Evolutionary conservation across 108 stramenopile genomes (phyloP).

Genomic region (Cyclotella atomus): DNA sequence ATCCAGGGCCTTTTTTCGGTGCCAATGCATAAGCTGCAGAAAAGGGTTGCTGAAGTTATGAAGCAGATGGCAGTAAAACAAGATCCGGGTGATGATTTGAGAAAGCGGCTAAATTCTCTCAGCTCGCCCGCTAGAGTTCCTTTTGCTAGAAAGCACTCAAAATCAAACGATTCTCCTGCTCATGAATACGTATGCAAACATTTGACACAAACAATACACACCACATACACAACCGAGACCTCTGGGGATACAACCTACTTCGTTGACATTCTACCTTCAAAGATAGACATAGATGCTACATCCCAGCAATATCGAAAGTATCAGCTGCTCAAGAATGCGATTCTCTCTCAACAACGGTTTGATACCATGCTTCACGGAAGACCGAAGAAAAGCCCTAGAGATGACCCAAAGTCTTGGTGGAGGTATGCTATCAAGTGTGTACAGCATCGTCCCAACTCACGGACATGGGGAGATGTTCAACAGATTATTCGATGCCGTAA

Average conservation of each 20-base stretch:
- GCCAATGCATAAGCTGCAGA: conserved; percentile 52
- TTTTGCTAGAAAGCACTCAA: background rate
- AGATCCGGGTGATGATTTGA: conserved; percentile 62
- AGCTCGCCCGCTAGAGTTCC: conserved; percentile 6
- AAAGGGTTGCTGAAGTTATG: conserved; percentile 71
- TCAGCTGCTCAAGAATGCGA: conserved; percentile 64
- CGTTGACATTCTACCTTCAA: conserved; percentile 65
- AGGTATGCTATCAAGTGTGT: conserved; percentile 77
- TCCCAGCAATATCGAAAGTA: conserved; percentile 78
- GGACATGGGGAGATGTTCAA: conserved; percentile 77
- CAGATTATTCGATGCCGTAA: conserved; percentile 58
- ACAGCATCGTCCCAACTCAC: conserved; percentile 64
- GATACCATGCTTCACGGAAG: conserved; percentile 84
- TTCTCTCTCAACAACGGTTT: conserved; percentile 78
- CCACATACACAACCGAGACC: conserved; percentile 4
- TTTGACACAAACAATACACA: conserved; percentile 26
- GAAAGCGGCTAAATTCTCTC: background rate
- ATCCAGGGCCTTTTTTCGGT: conserved; percentile 50
- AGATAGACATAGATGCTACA: conserved; percentile 52
- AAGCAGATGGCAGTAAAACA: conserved; percentile 40
- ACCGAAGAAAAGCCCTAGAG: conserved; percentile 47
- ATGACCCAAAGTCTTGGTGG: conserved; percentile 76
- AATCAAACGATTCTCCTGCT: background rate
- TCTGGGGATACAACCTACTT: conserved; percentile 31
- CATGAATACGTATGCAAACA: conserved; percentile 41